A percentile compares a stretch with the other conserved stretches of the same genome.
Evolutionary conservation across 495 filamentous ascomycete genomes (phyloP).

Genomic region (Entonaema liquescens): DNA sequence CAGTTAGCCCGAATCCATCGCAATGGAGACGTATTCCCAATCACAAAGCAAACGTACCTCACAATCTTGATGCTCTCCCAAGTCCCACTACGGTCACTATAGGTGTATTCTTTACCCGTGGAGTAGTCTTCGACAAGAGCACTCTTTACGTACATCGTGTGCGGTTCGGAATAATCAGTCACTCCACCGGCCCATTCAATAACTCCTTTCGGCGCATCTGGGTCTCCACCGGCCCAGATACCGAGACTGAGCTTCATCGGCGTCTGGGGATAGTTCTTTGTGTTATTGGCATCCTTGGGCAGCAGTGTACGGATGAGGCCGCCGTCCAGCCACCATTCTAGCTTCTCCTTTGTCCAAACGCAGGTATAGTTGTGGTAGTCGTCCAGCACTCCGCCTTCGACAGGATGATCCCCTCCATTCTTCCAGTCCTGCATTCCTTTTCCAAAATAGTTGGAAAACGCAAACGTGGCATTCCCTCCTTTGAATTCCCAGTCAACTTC

Average conservation of each 20-base stretch:
- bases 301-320: conserved; percentile 71
- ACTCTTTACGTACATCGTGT: conserved; percentile 77
- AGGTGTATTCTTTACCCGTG: conserved; percentile 72
- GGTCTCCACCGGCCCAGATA: conserved; percentile 87
- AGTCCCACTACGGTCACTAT: conserved; percentile 69
- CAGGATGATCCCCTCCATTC: conserved; percentile 67
- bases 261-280: conserved; percentile 79
- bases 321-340: conserved; percentile 80
- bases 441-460: conserved; percentile 87
- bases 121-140: conserved; percentile 73
- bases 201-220: conserved; percentile 60
- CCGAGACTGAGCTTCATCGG: conserved; percentile 86
- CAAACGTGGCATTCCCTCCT: conserved; percentile 67
- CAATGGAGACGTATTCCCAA: neutral
- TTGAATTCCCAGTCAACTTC: conserved; percentile 93
- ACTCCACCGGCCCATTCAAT: conserved; percentile 81
- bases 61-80: conserved; percentile 77
- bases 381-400: conserved; percentile 49
- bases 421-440: conserved; percentile 67
- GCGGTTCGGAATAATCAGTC: conserved; percentile 77
- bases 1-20: conserved; percentile 14
- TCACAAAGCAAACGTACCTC: conserved; percentile 54
- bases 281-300: conserved; percentile 68
- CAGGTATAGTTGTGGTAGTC: conserved; percentile 85
- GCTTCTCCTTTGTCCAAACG: conserved; percentile 76